Evolutionary conservation across 2,329 filamentous ascomycete genomes (phyloP), one percentile per base, ranked within the genome.

Genomic region (Tolypocladium capitatum): DNA sequence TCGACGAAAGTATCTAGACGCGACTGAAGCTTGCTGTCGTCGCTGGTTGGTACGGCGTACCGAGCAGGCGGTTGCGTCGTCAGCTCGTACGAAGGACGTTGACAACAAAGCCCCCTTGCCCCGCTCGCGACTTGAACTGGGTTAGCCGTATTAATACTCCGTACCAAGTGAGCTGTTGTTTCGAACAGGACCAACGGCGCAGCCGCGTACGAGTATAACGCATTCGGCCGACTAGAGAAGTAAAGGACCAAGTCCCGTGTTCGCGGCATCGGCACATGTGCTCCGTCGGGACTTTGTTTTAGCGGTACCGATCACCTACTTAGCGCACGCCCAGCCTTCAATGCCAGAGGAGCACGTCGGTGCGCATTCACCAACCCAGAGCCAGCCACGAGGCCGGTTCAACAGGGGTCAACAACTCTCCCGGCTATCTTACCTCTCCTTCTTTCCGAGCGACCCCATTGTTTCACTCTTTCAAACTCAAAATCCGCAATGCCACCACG

Each of bases 231-330:
- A n/a, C n/a, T n/a, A n/a, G n/a, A n/a, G n/a, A 32, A 18, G 33
- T 7, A 18, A 18, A 34, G 34, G n/a, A 14, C 35, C 4, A 10
- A 4, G 14, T 20, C 4, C 3, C 21, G 14, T 27, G 36, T 40
- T n/a, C 8, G 14, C 21, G 21, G 36, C 21, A 24, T 14, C 21
- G 13, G 20, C 7, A n/a, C 36, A 16, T 31, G 30, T 13, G 30
- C 9, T 24, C 21, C 24, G 21, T 30, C 38, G 54, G 54, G 48
- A 46, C 49, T 54, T 49, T 44, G 33, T 56, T 56, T 56, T 50
- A 51, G 53, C 54, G 54, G 46, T 20, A 34, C 54, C 54, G 54
- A 27, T n/a, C 28, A n/a, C n/a, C n/a, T n/a, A n/a, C n/a, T 24
- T 28, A 4, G n/a, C 24, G 13, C 18, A 21, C 35, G 7, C 24